A percentile compares a stretch with the other conserved stretches of the same genome.
These are phyloP conservation scores for Orbilia javanica DNA, from an alignment of 2,329 filamentous ascomycete genomes.

Conservation along the genomic window DNA sequence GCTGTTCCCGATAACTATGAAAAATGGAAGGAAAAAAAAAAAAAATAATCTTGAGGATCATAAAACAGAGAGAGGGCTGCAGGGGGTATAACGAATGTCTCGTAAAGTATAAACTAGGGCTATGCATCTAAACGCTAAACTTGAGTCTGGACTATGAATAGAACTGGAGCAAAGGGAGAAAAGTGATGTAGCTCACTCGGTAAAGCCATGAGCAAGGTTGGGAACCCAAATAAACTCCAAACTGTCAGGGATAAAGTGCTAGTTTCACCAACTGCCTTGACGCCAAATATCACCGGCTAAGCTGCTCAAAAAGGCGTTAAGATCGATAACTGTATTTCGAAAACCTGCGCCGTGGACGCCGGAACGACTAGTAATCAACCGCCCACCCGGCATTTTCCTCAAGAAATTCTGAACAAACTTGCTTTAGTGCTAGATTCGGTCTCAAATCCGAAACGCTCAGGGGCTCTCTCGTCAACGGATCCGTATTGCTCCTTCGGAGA, in stretches of 20 bases:
- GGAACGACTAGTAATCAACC: conserved; percentile 79
- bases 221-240: background rate
- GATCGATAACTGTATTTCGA: background rate
- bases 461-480: conserved; percentile 85
- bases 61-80: background rate
- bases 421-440: conserved; percentile 83
- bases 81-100: background rate
- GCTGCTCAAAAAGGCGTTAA: background rate
- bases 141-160: background rate
- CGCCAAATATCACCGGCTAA: background rate
- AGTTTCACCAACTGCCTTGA: background rate
- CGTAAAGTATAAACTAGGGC: background rate
- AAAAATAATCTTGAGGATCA: background rate
- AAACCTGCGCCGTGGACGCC: background rate
- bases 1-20: background rate
- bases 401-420: conserved; percentile 87
- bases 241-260: background rate
- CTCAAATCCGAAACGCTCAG: conserved; percentile 78
- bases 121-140: conserved; percentile 17
- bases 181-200: background rate
- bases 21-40: background rate
- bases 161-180: background rate
- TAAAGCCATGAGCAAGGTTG: background rate
- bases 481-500: conserved; percentile 78
- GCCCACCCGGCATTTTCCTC: conserved; percentile 86